Evolutionary conservation across 2,329 filamentous ascomycete genomes (phyloP).

Genomic region (Myriosclerotinia scirpicola): DNA sequence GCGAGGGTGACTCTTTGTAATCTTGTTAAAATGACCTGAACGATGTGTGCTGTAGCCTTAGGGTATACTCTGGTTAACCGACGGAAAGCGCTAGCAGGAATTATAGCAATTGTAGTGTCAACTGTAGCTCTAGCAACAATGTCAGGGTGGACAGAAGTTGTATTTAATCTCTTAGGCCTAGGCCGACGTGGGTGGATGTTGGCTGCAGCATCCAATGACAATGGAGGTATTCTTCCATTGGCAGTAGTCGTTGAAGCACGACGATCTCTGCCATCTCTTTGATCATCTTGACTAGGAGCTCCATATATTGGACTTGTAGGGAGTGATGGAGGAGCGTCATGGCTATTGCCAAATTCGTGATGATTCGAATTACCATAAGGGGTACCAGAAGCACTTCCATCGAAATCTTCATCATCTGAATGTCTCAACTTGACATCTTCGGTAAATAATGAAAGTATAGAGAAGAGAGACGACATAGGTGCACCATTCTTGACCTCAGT

Average conservation of each 20-base stretch:
- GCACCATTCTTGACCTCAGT: conserved; percentile 98
- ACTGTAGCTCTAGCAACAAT: conserved; percentile 95
- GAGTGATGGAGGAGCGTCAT: conserved; percentile 39
- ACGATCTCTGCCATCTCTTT: conserved; percentile 57
- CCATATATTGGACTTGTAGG: conserved; percentile 40
- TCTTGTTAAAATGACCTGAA: conserved; percentile 93
- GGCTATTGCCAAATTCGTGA: conserved; percentile 32
- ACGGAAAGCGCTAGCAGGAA: conserved; percentile 92
- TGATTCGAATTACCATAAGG: conserved; percentile 25
- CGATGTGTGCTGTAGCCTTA: conserved; percentile 94
- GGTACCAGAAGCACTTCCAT: conserved; percentile 40
- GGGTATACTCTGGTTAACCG: conserved; percentile 91
- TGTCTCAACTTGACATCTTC: conserved; percentile 83
- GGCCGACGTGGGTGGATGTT: conserved; percentile 35
- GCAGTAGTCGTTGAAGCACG: conserved; percentile 39
- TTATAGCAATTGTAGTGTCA: conserved; percentile 97
- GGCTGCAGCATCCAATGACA: conserved; percentile 61
- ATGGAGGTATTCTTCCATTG: conserved; percentile 62
- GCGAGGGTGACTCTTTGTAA: conserved; percentile 93
- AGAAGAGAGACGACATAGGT: conserved; percentile 97
- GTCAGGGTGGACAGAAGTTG: conserved; percentile 88
- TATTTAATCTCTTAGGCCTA: conserved; percentile 48
- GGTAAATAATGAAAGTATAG: conserved; percentile 93
- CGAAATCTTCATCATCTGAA: conserved; percentile 55
- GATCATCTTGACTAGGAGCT: conserved; percentile 33